Evolutionary conservation across 352 stramenopile species (phyloP).

Genomic region (Phytophthora colocasiae): DNA sequence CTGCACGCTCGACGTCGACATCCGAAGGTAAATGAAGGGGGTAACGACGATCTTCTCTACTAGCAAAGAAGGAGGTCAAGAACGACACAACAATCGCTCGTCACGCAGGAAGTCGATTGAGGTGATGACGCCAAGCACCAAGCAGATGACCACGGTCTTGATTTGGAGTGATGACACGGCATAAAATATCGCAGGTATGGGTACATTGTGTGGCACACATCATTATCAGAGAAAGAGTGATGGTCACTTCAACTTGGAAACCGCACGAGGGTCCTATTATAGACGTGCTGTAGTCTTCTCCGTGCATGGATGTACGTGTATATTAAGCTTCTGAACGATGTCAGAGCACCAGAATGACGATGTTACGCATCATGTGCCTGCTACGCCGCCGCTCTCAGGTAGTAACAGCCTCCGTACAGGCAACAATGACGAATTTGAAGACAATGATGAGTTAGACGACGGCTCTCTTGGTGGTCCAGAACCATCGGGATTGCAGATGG

Average conservation of each 20-base stretch:
- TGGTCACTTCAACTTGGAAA: slow-evolving; percentile 35
- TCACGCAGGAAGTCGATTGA: not conserved
- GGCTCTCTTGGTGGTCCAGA: slow-evolving; percentile 2
- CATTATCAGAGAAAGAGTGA: slow-evolving; percentile 28
- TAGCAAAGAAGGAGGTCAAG: not conserved
- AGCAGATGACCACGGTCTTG: not conserved
- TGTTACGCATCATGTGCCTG: not conserved
- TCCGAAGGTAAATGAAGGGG: not conserved
- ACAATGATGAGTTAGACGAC: slow-evolving; percentile 14
- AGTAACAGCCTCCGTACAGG: slow-evolving; percentile 18
- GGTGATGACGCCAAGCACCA: slow-evolving; percentile 2
- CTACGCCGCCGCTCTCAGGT: slow-evolving; percentile 6
- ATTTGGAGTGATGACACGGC: not conserved
- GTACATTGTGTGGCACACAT: slow-evolving; percentile 19
- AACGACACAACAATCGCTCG: not conserved
- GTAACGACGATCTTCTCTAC: slow-evolving; percentile 3
- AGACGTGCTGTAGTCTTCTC: too few relatives aligned
- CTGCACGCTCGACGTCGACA: slow-evolving; percentile 29
- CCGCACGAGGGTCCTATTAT: not conserved
- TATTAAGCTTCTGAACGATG: not conserved
- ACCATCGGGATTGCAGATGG: slow-evolving; percentile 12
- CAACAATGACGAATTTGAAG: slow-evolving; percentile 25
- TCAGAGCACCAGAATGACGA: slow-evolving; percentile 17
- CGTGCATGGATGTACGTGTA: too few relatives aligned
- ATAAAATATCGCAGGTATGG: slow-evolving; percentile 25